A percentile compares a stretch with the other conserved stretches of the same genome.
Evolutionary conservation across 2,329 filamentous ascomycete species (phyloP).

Genomic region (Hansfordia pulvinata): DNA sequence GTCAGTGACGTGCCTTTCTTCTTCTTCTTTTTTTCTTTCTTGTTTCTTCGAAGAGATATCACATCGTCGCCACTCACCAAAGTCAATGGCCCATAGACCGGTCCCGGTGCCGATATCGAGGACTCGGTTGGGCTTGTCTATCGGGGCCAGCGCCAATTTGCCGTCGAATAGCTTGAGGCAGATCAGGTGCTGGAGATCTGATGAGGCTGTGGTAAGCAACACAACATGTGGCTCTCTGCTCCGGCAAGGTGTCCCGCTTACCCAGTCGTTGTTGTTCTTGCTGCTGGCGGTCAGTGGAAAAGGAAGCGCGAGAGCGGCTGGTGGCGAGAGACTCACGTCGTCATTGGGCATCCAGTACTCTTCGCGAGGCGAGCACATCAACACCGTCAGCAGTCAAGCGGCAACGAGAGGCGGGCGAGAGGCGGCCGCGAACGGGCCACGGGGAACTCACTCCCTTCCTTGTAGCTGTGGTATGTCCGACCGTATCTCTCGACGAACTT

Average conservation of each 20-base stretch:
- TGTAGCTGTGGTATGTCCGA: slow-evolving; percentile 12
- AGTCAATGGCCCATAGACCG: slow-evolving; percentile 4
- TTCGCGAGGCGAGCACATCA: slow-evolving; percentile 2
- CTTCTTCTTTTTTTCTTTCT: no score
- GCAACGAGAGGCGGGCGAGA: no score
- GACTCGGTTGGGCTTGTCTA: slow-evolving; percentile 3
- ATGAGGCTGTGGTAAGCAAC: no score
- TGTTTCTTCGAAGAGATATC: no score
- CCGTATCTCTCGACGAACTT: slow-evolving; percentile 11
- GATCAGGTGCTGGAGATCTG: slow-evolving; percentile 4
- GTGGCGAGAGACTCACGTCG: slow-evolving; percentile 7
- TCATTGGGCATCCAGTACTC: slow-evolving; percentile 13
- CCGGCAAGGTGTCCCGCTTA: no score
- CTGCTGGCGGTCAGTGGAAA: no score
- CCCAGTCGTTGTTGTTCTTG: no score
- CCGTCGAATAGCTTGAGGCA: slow-evolving; percentile 3
- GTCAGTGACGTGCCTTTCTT: not conserved
- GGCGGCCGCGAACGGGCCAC: no score
- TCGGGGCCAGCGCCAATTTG: slow-evolving; percentile 3
- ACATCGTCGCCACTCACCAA: slow-evolving; percentile 3
- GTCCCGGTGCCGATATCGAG: slow-evolving; percentile 5
- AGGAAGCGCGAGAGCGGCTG: no score
- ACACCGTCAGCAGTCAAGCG: no score
- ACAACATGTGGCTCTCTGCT: no score
- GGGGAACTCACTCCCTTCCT: slow-evolving; percentile 10